These are phyloP conservation scores for Aspergillus sojae DNA, from an alignment of 2,329 filamentous ascomycete species.

Conservation along the genomic window DNA sequence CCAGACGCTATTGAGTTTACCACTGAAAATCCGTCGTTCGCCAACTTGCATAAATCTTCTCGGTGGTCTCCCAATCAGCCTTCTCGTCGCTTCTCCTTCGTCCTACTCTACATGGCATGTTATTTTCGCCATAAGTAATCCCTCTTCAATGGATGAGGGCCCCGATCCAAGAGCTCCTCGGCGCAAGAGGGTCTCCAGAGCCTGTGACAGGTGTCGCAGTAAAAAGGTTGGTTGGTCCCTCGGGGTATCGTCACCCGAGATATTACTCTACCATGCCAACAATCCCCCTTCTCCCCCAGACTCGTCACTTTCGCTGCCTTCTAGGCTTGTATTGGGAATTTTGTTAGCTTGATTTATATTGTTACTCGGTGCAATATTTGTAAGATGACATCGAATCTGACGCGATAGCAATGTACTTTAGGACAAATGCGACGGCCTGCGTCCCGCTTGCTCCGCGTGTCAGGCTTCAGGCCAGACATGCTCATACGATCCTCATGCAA, in stretches of 20 bases:
- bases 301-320: neutral
- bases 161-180: constrained; percentile 40
- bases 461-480: constrained; percentile 43
- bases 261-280: neutral
- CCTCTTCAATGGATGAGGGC: constrained; percentile 43
- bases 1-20: neutral
- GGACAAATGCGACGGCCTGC: constrained; percentile 49
- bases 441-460: constrained; percentile 48
- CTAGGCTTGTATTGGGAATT: neutral
- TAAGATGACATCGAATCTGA: neutral
- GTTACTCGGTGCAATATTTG: neutral
- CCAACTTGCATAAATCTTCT: constrained; percentile 4
- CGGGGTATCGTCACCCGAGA: neutral
- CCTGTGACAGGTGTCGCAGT: constrained; percentile 49
- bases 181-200: constrained; percentile 50
- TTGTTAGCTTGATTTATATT: neutral
- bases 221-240: constrained; percentile 38
- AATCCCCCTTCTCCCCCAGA: neutral
- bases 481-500: constrained; percentile 47
- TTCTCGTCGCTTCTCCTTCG: constrained; percentile 1
- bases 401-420: constrained; percentile 12
- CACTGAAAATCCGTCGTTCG: neutral
- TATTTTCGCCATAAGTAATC: constrained; percentile 22
- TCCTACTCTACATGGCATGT: constrained; percentile 30
- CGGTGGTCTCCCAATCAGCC: neutral